A percentile compares a stretch with the other conserved stretches of the same genome.
Evolutionary conservation across 345 rosid genomes (phyloP).

Genomic region (Noccaea caerulescens): DNA sequence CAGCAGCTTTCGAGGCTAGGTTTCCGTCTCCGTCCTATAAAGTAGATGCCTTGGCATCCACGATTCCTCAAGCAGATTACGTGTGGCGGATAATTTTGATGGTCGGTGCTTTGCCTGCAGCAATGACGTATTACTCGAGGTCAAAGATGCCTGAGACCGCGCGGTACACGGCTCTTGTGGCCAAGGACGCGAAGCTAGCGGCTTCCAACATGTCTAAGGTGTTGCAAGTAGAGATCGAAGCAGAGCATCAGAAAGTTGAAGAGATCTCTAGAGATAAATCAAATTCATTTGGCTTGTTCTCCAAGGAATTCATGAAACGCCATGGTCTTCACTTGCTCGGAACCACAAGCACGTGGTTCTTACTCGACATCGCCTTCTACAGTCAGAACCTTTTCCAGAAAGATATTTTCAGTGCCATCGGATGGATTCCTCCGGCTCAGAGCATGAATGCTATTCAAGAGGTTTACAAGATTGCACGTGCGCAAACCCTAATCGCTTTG

Average conservation of each 20-base stretch:
- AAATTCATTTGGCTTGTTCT: constrained; percentile 63
- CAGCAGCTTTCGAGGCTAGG: constrained; percentile 56
- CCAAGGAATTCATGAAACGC: constrained; percentile 57
- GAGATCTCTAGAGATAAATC: constrained; percentile 26
- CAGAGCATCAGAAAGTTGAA: constrained; percentile 53
- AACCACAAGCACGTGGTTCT: constrained; percentile 80
- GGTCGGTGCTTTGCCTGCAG: constrained; percentile 87
- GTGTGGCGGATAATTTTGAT: constrained; percentile 81
- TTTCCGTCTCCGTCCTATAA: constrained; percentile 61
- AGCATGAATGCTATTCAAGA: constrained; percentile 82
- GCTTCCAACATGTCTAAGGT: constrained; percentile 86
- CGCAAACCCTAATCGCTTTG: constrained; percentile 81
- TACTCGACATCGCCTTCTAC: constrained; percentile 85
- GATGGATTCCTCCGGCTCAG: constrained; percentile 80
- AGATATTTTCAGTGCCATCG: constrained; percentile 82
- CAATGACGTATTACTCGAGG: constrained; percentile 77
- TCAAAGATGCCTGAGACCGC: constrained; percentile 94
- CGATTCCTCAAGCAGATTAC: constrained; percentile 72
- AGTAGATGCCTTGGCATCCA: constrained; percentile 53
- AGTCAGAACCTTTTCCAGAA: constrained; percentile 88
- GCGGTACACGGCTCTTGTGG: constrained; percentile 86
- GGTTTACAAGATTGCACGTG: constrained; percentile 73
- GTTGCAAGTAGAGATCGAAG: constrained; percentile 66
- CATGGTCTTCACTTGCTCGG: constrained; percentile 89
- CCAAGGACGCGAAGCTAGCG: constrained; percentile 71